Evolutionary conservation across 2,329 filamentous ascomycete genomes (phyloP), one percentile per base, ranked within the genome.

Genomic region (Neurospora crassa): DNA sequence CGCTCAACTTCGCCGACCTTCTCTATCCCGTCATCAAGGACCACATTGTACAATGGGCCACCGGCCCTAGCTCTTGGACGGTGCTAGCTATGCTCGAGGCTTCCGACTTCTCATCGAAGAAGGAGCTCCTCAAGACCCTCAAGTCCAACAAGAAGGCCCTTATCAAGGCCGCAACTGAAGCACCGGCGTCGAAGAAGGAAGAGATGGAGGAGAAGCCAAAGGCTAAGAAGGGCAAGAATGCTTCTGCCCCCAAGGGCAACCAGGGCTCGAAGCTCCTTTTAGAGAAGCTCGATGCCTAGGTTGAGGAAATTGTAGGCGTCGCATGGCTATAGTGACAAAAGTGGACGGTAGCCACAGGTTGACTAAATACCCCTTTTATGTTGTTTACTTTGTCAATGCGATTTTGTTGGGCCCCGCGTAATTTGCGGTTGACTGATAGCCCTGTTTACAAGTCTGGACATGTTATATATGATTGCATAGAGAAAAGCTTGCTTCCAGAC

Each of bases 1-100:
- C 92, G 8, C 85, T 98, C 71, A 87, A 90, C 68, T 99, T 99
- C 79, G 89, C 92, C 72, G 87, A 91, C 74, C 83, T 91, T 68
- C 85, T 99, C n/a, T 98, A 95, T 79, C 89, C 90, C 6, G 84
- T 91, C 73, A 94, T 98, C 80, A 88, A 92, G 79, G 87, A 90
- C 0, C 84, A 92, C 75, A 82, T 96, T 34, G 80, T 96, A 71
- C 84, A 89, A 24, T 99, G 96, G 96, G 94, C 95, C 0, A 94
- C 90, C 0, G 92, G 94, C 0, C 88, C 91, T 1, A 94, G 93
- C 76, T 92, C 92, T 1, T 98, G 97, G 76, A 92, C 97, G 12
- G 86, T 97, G 4, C 87, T 98, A 37, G 91, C 90, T 18, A 83
- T 98, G 75, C 81, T 94, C 5, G 95, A 98, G 82, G 88, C 91